Evolutionary conservation across 495 filamentous ascomycete genomes (phyloP).

Genomic region (Talaromyces adpressus): DNA sequence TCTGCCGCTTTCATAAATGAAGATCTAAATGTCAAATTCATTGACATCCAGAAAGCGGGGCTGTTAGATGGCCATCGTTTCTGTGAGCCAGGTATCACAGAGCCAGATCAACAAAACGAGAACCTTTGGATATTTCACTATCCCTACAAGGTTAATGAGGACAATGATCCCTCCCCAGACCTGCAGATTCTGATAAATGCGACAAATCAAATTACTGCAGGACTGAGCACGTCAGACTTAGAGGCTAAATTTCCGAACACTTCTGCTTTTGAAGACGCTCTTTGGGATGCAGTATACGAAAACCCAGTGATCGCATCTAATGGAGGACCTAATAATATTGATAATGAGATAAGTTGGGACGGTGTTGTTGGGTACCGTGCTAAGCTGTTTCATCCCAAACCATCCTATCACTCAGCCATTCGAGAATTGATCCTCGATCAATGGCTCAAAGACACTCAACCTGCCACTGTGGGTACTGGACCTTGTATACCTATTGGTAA

Average conservation of each 20-base stretch:
- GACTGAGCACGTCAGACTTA: too few relatives aligned
- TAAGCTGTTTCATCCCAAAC: slow-evolving; percentile 13
- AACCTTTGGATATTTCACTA: not conserved
- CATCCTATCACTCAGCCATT: slow-evolving; percentile 1
- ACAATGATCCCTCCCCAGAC: not conserved
- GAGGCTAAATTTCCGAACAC: too few relatives aligned
- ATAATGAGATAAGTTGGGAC: too few relatives aligned
- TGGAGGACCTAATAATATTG: too few relatives aligned
- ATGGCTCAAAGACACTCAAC: not conserved
- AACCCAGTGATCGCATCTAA: not conserved
- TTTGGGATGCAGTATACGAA: not conserved
- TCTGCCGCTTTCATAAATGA: slow-evolving; percentile 3
- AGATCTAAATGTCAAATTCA: not conserved
- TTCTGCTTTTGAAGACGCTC: not conserved
- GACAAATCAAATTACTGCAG: too few relatives aligned
- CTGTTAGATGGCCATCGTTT: not conserved
- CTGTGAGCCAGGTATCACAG: not conserved
- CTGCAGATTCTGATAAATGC: not conserved
- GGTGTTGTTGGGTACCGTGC: slow-evolving; percentile 3
- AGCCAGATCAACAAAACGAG: not conserved
- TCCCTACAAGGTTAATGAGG: not conserved
- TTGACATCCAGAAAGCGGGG: not conserved
- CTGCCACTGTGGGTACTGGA: not conserved
- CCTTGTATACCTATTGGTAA: too few relatives aligned
- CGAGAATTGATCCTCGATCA: not conserved